These are phyloP conservation scores for Pichia terricola DNA, from an alignment of 1,139 yeast species.

Conservation along the genomic window DNA sequence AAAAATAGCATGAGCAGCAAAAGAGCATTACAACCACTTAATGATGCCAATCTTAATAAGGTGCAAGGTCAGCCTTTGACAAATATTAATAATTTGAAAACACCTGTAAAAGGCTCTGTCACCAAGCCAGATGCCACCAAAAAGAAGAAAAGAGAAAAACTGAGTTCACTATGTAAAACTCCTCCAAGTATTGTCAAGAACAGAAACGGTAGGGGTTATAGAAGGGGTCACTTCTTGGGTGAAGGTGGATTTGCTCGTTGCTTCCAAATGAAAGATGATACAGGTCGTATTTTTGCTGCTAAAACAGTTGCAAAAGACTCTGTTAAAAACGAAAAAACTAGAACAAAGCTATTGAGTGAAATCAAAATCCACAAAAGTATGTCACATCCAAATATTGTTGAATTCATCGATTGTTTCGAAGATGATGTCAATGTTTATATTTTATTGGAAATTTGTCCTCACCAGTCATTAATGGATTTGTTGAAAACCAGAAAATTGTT, in stretches of 20 bases:
- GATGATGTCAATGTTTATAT: conserved; percentile 91
- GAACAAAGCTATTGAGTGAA: conserved; percentile 81
- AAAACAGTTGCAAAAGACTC: conserved; percentile 97
- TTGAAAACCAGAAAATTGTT: conserved; percentile 73
- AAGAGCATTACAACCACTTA: conserved; percentile 26
- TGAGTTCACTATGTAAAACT: conserved; percentile 82
- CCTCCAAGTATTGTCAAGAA: conserved; percentile 91
- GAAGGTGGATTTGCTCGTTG: conserved; percentile 99
- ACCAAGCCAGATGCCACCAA: conserved; percentile 22
- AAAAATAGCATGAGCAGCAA: conserved; percentile 7
- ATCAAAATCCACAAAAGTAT: conserved; percentile 91
- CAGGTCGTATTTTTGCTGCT: conserved; percentile 85
- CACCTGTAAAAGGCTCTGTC: conserved; percentile 23
- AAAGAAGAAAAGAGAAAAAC: conserved; percentile 74
- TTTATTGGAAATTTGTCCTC: conserved; percentile 86
- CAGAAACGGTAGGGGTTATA: conserved; percentile 78
- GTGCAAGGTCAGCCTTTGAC: conserved; percentile 15
- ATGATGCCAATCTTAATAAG: conserved; percentile 25
- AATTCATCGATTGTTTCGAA: conserved; percentile 90
- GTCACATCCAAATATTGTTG: conserved; percentile 82
- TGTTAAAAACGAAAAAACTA: conserved; percentile 82
- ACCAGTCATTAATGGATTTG: conserved; percentile 88
- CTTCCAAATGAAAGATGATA: conserved; percentile 86
- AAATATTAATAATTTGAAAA: conserved; percentile 12
- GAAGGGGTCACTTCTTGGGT: conserved; percentile 85